Evolutionary conservation across 2,329 filamentous ascomycete genomes (phyloP).

Genomic region (Penicillium fuscoglaucum): DNA sequence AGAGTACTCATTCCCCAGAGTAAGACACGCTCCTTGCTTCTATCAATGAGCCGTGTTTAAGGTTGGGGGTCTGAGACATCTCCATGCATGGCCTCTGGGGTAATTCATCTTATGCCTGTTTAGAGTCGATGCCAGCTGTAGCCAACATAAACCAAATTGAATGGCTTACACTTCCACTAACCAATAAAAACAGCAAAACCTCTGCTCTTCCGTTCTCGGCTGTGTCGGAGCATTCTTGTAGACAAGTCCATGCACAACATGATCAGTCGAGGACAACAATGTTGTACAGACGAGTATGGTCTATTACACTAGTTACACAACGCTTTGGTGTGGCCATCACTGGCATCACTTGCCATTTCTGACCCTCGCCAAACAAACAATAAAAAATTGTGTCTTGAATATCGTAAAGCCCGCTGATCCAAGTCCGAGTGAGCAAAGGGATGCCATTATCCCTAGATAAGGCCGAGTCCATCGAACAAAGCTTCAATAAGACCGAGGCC

Average conservation of each 20-base stretch:
- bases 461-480: not conserved
- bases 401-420: not conserved
- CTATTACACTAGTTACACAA: slow-evolving; percentile 1
- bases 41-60: not conserved
- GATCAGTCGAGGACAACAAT: slow-evolving; percentile 2
- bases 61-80: not conserved
- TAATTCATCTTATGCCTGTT: not conserved
- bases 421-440: not conserved
- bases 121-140: not conserved
- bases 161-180: not conserved
- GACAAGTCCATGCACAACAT: slow-evolving; percentile 2
- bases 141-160: not conserved
- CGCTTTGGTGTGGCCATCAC: not conserved
- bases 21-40: not conserved
- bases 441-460: not conserved
- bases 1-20: not conserved
- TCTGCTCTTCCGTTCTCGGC: not conserved
- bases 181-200: not conserved
- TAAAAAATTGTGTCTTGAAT: not conserved
- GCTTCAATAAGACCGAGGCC: slow-evolving; percentile 2
- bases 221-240: not conserved
- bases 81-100: not conserved
- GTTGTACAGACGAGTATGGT: not conserved
- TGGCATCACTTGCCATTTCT: not conserved
- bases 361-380: not conserved